Evolutionary conservation across 129 eudicot genomes (phyloP).

Genomic region (Smallanthus sonchifolius): DNA sequence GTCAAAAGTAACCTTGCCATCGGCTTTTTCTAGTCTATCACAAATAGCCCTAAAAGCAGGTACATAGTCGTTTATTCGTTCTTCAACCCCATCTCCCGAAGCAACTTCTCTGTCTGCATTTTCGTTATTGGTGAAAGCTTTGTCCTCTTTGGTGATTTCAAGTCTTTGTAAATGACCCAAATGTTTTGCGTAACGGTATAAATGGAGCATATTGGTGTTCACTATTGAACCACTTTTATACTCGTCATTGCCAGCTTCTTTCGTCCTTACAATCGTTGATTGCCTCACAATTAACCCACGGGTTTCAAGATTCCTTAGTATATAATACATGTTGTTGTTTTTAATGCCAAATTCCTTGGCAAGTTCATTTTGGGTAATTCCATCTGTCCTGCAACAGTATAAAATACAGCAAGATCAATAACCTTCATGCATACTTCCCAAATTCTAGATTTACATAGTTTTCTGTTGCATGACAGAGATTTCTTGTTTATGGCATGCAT

Average conservation of each 20-base stretch:
- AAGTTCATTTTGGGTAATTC: constrained; percentile 77
- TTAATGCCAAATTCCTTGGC: constrained; percentile 65
- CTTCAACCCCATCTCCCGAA: constrained; percentile 39
- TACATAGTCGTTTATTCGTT: constrained; percentile 52
- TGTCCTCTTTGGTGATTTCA: constrained; percentile 73
- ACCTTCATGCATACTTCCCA: constrained; percentile 11
- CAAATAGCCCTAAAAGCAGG: constrained; percentile 73
- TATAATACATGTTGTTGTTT: constrained; percentile 57
- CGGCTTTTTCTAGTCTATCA: constrained; percentile 76
- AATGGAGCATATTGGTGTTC: constrained; percentile 73
- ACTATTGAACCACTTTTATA: constrained; percentile 45
- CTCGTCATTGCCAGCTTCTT: constrained; percentile 41
- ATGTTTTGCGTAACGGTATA: constrained; percentile 79
- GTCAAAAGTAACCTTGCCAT: constrained; percentile 58
- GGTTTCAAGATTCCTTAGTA: constrained; percentile 63
- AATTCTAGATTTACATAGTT: background rate
- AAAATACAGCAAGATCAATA: constrained; percentile 14
- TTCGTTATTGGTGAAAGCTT: constrained; percentile 22
- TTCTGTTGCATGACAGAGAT: background rate
- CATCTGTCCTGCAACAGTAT: constrained; percentile 52
- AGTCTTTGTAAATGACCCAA: constrained; percentile 78
- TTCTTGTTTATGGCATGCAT: background rate
- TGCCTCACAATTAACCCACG: constrained; percentile 86
- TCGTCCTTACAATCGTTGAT: constrained; percentile 63
- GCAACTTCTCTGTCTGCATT: constrained; percentile 36